Evolutionary conservation across 441 rosid species (phyloP).

Genomic region (Daphne laureola): DNA sequence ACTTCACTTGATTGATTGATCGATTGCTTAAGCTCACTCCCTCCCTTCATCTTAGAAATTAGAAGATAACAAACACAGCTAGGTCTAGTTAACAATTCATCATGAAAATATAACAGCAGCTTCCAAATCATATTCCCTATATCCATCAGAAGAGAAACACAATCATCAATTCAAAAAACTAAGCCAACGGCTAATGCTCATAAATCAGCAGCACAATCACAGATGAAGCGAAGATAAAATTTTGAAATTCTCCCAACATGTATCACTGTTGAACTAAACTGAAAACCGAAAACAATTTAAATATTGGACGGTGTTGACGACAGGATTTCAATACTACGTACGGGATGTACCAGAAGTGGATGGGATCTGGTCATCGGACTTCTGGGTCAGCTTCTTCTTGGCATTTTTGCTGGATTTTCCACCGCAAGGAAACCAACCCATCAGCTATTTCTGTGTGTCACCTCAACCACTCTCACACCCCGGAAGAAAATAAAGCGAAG

Average conservation of each 20-base stretch:
- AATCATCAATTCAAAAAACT: slow-evolving; percentile 9
- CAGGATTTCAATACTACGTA: not conserved
- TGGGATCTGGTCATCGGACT: slow-evolving; percentile 43
- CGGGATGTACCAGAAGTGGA: slow-evolving; percentile 35
- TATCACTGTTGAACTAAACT: no score
- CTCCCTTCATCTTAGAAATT: no score
- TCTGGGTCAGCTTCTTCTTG: slow-evolving; percentile 26
- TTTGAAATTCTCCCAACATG: not conserved
- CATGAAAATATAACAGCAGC: not conserved
- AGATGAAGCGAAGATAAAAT: slow-evolving; percentile 1
- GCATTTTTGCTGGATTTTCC: slow-evolving; percentile 35
- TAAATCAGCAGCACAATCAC: slow-evolving; percentile 3
- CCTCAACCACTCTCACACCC: slow-evolving; percentile 7
- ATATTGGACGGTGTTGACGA: not conserved
- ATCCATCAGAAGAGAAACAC: slow-evolving; percentile 16
- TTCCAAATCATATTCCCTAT: slow-evolving; percentile 7
- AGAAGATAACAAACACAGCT: no score
- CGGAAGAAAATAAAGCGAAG: not conserved
- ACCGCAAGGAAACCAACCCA: slow-evolving; percentile 54
- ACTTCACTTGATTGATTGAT: no score
- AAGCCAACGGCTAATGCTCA: slow-evolving; percentile 1
- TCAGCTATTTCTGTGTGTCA: slow-evolving; percentile 9
- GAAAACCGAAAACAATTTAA: not conserved
- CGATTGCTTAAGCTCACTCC: no score
- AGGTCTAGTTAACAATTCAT: not conserved